Conservation (phyloP, 169 alveolate species). For the Perkinsus chesapeaki region DNA sequence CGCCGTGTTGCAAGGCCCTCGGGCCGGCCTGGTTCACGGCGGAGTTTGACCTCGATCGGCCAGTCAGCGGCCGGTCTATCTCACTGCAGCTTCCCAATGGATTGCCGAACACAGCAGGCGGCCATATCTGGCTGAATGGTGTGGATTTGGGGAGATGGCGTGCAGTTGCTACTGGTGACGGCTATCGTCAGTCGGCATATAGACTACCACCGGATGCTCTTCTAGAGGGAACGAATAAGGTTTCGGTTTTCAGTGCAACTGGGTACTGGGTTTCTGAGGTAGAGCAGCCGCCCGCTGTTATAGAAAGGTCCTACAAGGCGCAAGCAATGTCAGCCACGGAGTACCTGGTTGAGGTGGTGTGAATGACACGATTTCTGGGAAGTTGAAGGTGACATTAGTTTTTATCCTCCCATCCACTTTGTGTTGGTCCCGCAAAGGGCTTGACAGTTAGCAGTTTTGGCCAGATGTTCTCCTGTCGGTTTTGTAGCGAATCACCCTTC, state of each 20-base stretch:
- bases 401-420: neutral
- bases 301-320: neutral
- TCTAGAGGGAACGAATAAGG: neutral
- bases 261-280: neutral
- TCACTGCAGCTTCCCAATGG: neutral
- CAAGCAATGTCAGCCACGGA: neutral
- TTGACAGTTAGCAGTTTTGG: neutral
- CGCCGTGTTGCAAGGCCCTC: neutral
- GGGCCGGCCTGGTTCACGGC: neutral
- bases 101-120: neutral
- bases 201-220: neutral
- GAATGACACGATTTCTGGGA: neutral
- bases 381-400: neutral
- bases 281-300: neutral
- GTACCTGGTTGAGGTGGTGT: neutral
- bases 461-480: neutral
- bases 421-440: neutral
- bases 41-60: neutral
- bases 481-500: neutral
- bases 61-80: neutral
- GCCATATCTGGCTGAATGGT: neutral
- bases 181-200: neutral
- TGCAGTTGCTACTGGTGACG: no score
- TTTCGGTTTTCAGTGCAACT: neutral
- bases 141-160: neutral